phyloP scores from a whole-genome alignment of 2,329 filamentous ascomycete genomes.

The Paracoccidioides lutzii region DNA sequence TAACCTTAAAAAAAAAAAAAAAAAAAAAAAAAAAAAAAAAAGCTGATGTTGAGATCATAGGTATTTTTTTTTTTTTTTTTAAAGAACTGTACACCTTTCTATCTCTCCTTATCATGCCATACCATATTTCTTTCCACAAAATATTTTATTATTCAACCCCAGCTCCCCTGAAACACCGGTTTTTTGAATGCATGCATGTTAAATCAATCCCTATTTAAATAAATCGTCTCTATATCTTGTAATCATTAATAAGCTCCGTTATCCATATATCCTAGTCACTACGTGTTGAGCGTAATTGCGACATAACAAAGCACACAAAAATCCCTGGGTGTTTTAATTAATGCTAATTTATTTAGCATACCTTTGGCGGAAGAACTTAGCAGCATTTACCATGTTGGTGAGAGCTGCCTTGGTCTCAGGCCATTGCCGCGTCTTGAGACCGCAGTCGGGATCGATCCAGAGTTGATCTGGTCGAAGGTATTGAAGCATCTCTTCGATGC shows the following conservation, averaged over 20 bases:
- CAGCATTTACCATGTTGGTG: conserved; percentile 93
- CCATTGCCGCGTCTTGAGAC: conserved; percentile 98
- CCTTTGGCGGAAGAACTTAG: conserved; percentile 91
- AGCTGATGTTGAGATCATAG: conserved; percentile 42
- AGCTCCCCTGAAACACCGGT: conserved; percentile 5
- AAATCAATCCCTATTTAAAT: conserved; percentile 6
- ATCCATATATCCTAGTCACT: neutral
- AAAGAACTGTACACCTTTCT: neutral
- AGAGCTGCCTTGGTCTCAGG: conserved; percentile 95
- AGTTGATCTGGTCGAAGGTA: conserved; percentile 97
- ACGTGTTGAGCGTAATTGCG: conserved; percentile 6
- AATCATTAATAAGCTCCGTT: conserved; percentile 1
- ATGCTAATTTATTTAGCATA: conserved; percentile 47
- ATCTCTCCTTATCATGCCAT: neutral
- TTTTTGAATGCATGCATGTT: conserved; percentile 12
- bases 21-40: conserved; percentile 13
- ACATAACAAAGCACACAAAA: neutral
- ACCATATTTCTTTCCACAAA: neutral
- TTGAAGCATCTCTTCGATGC: conserved; percentile 94
- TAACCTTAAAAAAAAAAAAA: neutral
- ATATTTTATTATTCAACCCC: conserved; percentile 6
- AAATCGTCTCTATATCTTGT: conserved; percentile 3
- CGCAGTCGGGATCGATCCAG: conserved; percentile 99
- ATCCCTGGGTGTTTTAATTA: neutral
- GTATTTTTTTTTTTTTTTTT: conserved; percentile 25